A percentile compares a stretch with the other conserved stretches of the same genome.
Conservation (phyloP, 2,329 filamentous ascomycete genomes). For the Phyllosticta paracitricarpa region DNA sequence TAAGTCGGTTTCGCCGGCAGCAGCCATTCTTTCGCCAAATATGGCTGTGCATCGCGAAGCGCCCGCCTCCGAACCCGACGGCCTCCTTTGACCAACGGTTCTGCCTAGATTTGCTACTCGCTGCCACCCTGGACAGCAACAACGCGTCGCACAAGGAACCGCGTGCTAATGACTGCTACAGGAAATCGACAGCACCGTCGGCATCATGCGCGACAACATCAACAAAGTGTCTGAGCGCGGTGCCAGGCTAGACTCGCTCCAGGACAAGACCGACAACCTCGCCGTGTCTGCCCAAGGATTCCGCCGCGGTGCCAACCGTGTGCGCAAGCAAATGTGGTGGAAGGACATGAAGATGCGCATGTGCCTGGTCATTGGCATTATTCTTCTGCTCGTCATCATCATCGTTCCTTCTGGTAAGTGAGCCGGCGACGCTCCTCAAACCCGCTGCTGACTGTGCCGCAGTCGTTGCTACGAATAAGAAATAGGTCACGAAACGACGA, state of each 20-base stretch:
- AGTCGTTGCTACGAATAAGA: constrained; percentile 13
- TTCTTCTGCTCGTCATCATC: constrained; percentile 85
- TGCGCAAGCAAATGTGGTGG: constrained; percentile 97
- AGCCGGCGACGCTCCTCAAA: background rate
- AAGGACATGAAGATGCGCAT: constrained; percentile 99
- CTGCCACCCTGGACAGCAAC: background rate
- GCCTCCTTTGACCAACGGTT: background rate
- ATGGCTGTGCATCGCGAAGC: background rate
- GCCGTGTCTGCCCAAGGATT: constrained; percentile 90
- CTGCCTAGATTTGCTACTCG: background rate
- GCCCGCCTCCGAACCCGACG: background rate
- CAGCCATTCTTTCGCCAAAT: background rate
- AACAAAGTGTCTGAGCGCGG: constrained; percentile 93
- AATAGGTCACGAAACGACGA: constrained; percentile 2
- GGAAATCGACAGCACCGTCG: constrained; percentile 97
- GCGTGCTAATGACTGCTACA: constrained; percentile 28
- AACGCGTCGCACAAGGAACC: background rate
- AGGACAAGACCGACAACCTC: constrained; percentile 90
- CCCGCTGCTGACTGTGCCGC: constrained; percentile 13
- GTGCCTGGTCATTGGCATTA: constrained; percentile 83
- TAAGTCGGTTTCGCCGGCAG: background rate
- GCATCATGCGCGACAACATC: constrained; percentile 95
- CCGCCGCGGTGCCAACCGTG: constrained; percentile 88
- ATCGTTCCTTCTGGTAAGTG: constrained; percentile 80
- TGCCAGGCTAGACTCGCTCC: constrained; percentile 73